Conservation (phyloP, 192 early-diverging fungal genomes). For the Spizellomyces punctatus region DNA sequence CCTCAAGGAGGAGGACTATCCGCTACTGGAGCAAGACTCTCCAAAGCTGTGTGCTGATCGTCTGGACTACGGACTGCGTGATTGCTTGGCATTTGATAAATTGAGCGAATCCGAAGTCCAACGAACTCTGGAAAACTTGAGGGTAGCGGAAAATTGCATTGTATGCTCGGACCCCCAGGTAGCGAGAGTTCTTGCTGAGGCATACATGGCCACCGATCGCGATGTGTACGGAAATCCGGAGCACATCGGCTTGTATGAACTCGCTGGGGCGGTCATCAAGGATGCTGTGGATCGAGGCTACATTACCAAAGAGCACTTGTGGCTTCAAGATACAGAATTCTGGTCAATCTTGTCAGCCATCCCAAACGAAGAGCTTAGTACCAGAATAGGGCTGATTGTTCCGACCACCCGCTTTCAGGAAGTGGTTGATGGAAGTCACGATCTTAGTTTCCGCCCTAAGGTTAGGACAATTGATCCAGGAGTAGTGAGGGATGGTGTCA, state of each 20-base stretch:
- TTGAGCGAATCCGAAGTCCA: constrained; percentile 8
- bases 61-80: constrained; percentile 29
- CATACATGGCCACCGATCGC: constrained; percentile 19
- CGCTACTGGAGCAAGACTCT: constrained; percentile 14
- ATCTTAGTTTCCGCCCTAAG: too few relatives aligned
- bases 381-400: too few relatives aligned
- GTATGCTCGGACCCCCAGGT: constrained; percentile 15
- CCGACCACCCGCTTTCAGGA: too few relatives aligned
- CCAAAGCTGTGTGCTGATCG: constrained; percentile 32
- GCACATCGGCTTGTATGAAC: constrained; percentile 27
- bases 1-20: constrained; percentile 15
- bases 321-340: constrained; percentile 1
- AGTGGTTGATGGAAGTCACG: too few relatives aligned
- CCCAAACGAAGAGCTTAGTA: too few relatives aligned
- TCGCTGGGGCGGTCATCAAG: constrained; percentile 20
- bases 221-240: constrained; percentile 16
- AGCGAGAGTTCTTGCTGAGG: constrained; percentile 25
- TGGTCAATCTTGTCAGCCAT: not conserved
- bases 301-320: constrained; percentile 5
- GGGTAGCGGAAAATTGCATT: constrained; percentile 23
- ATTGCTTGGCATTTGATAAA: constrained; percentile 27
- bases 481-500: too few relatives aligned
- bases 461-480: too few relatives aligned
- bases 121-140: constrained; percentile 9
- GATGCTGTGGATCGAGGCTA: constrained; percentile 14